phyloP scores from a whole-genome alignment of 495 filamentous ascomycete genomes.

The Trichocladium uniseriatum region DNA sequence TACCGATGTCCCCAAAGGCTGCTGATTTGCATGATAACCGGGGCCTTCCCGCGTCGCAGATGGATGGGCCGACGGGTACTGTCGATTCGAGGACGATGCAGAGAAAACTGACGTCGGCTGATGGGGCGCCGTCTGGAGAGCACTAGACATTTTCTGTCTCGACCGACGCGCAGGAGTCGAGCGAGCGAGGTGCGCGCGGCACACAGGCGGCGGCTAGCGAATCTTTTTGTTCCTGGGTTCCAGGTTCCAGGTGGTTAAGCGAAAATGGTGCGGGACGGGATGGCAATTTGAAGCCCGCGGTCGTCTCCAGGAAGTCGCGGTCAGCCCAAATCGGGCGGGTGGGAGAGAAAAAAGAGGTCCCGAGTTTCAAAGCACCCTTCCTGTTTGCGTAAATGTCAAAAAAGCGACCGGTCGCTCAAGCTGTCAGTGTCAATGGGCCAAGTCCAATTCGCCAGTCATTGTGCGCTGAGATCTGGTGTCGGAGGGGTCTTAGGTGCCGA shows the following conservation, averaged over 20 bases:
- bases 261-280: conserved; percentile 10
- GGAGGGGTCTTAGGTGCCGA: neutral
- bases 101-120: conserved; percentile 37
- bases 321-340: neutral
- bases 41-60: conserved; percentile 35
- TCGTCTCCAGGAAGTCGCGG: conserved; percentile 1
- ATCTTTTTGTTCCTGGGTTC: neutral
- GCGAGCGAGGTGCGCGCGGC: conserved; percentile 9
- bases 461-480: conserved; percentile 2
- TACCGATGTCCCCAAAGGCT: conserved; percentile 28
- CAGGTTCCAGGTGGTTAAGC: no score
- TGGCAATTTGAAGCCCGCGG: neutral
- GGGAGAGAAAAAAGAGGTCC: conserved; percentile 10
- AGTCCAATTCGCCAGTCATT: conserved; percentile 15
- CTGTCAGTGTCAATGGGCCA: conserved; percentile 14
- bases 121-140: conserved; percentile 46
- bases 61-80: conserved; percentile 32
- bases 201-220: no score
- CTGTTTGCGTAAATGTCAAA: conserved; percentile 13
- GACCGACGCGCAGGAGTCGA: conserved; percentile 16
- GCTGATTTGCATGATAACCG: conserved; percentile 35
- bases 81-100: conserved; percentile 38
- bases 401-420: conserved; percentile 4
- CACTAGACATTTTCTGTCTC: conserved; percentile 44
- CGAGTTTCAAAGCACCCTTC: conserved; percentile 10